Conservation (phyloP, 129 eudicot species). For the Flaveria linearis region DNA sequence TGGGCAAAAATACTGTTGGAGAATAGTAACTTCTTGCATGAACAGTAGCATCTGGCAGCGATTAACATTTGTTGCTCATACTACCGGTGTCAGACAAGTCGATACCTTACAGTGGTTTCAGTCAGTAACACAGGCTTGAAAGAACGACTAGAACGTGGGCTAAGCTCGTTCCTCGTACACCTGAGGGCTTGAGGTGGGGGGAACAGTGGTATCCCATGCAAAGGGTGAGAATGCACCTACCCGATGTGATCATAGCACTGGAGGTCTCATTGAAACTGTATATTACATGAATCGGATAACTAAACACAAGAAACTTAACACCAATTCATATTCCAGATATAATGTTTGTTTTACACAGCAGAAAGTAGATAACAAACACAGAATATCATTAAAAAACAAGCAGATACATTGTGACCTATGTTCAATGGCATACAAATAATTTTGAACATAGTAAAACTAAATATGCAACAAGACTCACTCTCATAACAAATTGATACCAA, state of each 20-base stretch:
- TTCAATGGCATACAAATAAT: slow-evolving; percentile 30
- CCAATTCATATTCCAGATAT: slow-evolving; percentile 32
- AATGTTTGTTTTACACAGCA: slow-evolving; percentile 30
- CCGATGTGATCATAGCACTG: background rate
- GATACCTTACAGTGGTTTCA: too few species aligned
- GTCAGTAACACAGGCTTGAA: background rate
- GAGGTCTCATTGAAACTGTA: background rate
- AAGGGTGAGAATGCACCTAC: background rate
- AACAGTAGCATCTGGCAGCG: too few species aligned
- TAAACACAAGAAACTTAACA: slow-evolving; percentile 3
- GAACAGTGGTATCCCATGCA: background rate
- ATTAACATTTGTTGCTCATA: too few species aligned
- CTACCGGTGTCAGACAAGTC: too few species aligned
- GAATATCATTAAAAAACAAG: background rate
- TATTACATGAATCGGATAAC: background rate
- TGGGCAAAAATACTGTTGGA: too few species aligned
- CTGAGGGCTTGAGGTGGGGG: too few species aligned
- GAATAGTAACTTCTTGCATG: too few species aligned
- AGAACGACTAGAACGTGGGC: background rate
- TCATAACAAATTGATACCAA: slow-evolving; percentile 18
- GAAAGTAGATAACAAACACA: slow-evolving; percentile 15
- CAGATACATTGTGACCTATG: slow-evolving; percentile 26
- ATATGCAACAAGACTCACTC: slow-evolving; percentile 27
- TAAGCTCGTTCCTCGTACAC: background rate
- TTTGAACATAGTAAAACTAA: slow-evolving; percentile 14